Conservation (phyloP, 2,329 filamentous ascomycete species). For the Pestalotiopsis sp. region DNA sequence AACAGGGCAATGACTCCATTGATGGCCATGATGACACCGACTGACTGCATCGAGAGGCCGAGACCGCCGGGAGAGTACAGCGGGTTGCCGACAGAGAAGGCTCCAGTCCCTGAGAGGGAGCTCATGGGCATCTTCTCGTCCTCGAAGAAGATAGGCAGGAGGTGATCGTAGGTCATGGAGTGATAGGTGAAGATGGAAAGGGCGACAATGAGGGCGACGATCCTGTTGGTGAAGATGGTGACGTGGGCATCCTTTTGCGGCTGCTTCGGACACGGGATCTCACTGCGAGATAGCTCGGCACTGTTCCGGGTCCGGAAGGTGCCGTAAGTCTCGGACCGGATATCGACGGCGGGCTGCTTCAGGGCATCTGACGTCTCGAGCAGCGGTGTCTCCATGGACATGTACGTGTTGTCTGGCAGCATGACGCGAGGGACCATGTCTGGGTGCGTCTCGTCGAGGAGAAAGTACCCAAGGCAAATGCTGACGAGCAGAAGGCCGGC, state of each 20-base stretch:
- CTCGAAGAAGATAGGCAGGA: constrained; percentile 91
- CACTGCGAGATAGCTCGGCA: constrained; percentile 51
- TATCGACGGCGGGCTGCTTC: constrained; percentile 72
- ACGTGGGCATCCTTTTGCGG: constrained; percentile 36
- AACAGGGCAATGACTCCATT: constrained; percentile 62
- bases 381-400: constrained; percentile 72
- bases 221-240: constrained; percentile 59
- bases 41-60: constrained; percentile 63
- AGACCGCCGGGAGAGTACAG: constrained; percentile 65
- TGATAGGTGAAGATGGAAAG: constrained; percentile 92
- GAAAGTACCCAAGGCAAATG: constrained; percentile 77
- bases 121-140: constrained; percentile 61
- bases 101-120: constrained; percentile 32
- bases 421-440: constrained; percentile 66
- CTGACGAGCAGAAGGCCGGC: constrained; percentile 75
- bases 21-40: constrained; percentile 63
- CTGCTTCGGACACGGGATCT: constrained; percentile 25
- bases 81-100: constrained; percentile 37
- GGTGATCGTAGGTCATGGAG: constrained; percentile 91
- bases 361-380: constrained; percentile 75
- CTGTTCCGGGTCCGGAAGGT: constrained; percentile 57
- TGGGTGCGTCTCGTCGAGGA: constrained; percentile 88
- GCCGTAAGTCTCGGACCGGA: constrained; percentile 79
- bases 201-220: constrained; percentile 78
- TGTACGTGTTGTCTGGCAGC: constrained; percentile 50